Conservation (phyloP, 257 asterid genomes). For the Linderniella brevidens region DNA sequence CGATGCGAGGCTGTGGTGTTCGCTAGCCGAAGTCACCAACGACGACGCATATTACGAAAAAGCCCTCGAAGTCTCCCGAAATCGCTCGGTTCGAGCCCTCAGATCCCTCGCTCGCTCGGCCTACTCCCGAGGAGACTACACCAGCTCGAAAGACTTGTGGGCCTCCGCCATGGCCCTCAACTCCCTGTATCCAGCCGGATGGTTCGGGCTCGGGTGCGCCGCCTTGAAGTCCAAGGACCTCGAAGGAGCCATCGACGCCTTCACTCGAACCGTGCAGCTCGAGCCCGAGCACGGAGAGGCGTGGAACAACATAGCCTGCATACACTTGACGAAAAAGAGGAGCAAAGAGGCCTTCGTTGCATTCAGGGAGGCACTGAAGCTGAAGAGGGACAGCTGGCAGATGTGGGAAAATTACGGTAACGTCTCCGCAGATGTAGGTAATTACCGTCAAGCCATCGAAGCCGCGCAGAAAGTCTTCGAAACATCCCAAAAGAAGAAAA, state of each 20-base stretch:
- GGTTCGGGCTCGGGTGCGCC: slow-evolving; percentile 97
- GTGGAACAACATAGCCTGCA: slow-evolving; percentile 90
- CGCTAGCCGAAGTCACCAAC: slow-evolving; percentile 80
- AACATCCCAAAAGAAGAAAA: slow-evolving; percentile 41
- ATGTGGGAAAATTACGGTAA: slow-evolving; percentile 93
- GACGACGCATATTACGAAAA: slow-evolving; percentile 58
- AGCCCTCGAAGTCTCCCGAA: slow-evolving; percentile 76
- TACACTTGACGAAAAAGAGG: slow-evolving; percentile 73
- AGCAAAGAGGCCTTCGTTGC: slow-evolving; percentile 79
- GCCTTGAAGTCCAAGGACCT: slow-evolving; percentile 68
- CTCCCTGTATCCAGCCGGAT: slow-evolving; percentile 79
- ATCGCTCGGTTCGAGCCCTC: slow-evolving; percentile 70
- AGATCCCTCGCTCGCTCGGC: slow-evolving; percentile 91
- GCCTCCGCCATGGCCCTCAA: slow-evolving; percentile 84
- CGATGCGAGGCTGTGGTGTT: slow-evolving; percentile 87
- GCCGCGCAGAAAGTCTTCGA: slow-evolving; percentile 60
- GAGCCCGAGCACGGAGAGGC: slow-evolving; percentile 99
- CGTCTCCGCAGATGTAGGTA: slow-evolving; percentile 75
- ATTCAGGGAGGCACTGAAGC: slow-evolving; percentile 85
- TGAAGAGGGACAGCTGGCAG: slow-evolving; percentile 91
- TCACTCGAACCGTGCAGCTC: slow-evolving; percentile 77
- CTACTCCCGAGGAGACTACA: slow-evolving; percentile 68
- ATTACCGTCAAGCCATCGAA: slow-evolving; percentile 64
- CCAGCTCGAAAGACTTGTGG: slow-evolving; percentile 61
- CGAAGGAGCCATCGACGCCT: slow-evolving; percentile 78